A percentile compares a stretch with the other conserved stretches of the same genome.
These are phyloP conservation scores for Xerocomus potaroensis DNA, from an alignment of 768 basidiomycete species.

Conservation along the genomic window DNA sequence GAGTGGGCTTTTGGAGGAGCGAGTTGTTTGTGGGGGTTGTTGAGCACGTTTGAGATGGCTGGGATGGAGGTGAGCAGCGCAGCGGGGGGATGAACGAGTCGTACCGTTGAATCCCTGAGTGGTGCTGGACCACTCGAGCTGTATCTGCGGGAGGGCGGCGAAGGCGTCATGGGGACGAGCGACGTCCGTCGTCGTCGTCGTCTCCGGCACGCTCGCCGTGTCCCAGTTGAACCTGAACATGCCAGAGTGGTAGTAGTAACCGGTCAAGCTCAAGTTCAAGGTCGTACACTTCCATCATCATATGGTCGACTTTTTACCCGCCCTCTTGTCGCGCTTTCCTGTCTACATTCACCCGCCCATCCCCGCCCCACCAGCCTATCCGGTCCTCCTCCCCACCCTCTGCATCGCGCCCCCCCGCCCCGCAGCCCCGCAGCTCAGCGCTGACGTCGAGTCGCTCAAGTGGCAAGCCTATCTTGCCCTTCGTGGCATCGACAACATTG, in stretches of 20 bases:
- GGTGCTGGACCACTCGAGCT: slow-evolving; percentile 69
- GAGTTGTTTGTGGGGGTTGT: slow-evolving; percentile 80
- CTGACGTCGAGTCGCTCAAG: slow-evolving; percentile 83
- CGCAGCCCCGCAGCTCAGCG: slow-evolving; percentile 44
- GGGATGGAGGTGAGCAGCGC: slow-evolving; percentile 7
- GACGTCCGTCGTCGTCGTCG: slow-evolving; percentile 42
- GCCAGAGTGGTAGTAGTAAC: no score
- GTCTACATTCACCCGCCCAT: slow-evolving; percentile 49
- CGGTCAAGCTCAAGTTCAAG: no score
- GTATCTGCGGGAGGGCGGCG: slow-evolving; percentile 37
- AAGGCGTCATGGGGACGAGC: slow-evolving; percentile 57
- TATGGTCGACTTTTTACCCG: slow-evolving; percentile 21
- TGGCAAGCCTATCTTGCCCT: slow-evolving; percentile 79
- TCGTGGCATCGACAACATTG: slow-evolving; percentile 47
- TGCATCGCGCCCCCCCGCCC: slow-evolving; percentile 58
- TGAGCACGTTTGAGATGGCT: slow-evolving; percentile 94
- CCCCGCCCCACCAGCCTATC: slow-evolving; percentile 21
- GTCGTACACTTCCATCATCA: no score
- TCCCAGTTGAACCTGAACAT: slow-evolving; percentile 76
- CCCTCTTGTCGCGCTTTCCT: slow-evolving; percentile 58
- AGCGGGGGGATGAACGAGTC: slow-evolving; percentile 17
- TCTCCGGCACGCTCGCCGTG: slow-evolving; percentile 71
- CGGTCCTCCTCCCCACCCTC: slow-evolving; percentile 43
- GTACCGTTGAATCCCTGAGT: slow-evolving; percentile 87
- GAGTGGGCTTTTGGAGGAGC: slow-evolving; percentile 89